Evolutionary conservation across 805 yeast species (phyloP).

Genomic region (Blastobotrys peoriensis): DNA sequence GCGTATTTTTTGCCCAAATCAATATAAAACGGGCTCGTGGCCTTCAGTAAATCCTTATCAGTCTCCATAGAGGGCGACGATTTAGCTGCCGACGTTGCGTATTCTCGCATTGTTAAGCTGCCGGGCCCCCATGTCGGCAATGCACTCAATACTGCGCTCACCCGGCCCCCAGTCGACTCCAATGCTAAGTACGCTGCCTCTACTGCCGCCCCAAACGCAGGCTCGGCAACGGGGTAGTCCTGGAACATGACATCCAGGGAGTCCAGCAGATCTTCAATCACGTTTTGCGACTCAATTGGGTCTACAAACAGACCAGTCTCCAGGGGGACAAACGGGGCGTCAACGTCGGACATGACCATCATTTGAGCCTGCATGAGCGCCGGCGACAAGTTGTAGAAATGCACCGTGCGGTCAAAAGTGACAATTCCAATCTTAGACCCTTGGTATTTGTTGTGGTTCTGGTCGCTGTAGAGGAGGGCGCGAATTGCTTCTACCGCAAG

Average conservation of each 20-base stretch:
- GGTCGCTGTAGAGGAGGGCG: constrained; percentile 40
- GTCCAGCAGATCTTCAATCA: constrained; percentile 63
- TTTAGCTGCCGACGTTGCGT: constrained; percentile 27
- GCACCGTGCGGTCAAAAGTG: constrained; percentile 66
- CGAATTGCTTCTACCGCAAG: constrained; percentile 68
- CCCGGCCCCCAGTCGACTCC: constrained; percentile 65
- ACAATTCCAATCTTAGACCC: constrained; percentile 61
- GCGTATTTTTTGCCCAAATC: constrained; percentile 53
- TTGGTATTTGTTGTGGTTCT: constrained; percentile 30
- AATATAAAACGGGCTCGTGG: constrained; percentile 58
- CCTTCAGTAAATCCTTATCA: constrained; percentile 48
- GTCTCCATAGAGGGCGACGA: constrained; percentile 22
- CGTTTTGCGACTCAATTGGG: constrained; percentile 56
- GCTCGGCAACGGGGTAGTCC: constrained; percentile 44
- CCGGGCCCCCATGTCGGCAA: constrained; percentile 85
- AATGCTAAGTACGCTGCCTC: constrained; percentile 61
- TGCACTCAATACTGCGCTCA: constrained; percentile 58
- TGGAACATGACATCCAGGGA: constrained; percentile 45
- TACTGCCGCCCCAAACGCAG: constrained; percentile 75
- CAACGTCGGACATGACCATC: constrained; percentile 60
- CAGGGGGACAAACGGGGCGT: constrained; percentile 79
- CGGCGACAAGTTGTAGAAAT: constrained; percentile 63
- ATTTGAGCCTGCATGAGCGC: constrained; percentile 51
- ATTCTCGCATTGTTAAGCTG: constrained; percentile 32
- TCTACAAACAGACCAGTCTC: constrained; percentile 70